A percentile compares a stretch with the other conserved stretches of the same genome.
Evolutionary conservation across 495 filamentous ascomycete genomes (phyloP).

Genomic region (Penicillium coffeae): DNA sequence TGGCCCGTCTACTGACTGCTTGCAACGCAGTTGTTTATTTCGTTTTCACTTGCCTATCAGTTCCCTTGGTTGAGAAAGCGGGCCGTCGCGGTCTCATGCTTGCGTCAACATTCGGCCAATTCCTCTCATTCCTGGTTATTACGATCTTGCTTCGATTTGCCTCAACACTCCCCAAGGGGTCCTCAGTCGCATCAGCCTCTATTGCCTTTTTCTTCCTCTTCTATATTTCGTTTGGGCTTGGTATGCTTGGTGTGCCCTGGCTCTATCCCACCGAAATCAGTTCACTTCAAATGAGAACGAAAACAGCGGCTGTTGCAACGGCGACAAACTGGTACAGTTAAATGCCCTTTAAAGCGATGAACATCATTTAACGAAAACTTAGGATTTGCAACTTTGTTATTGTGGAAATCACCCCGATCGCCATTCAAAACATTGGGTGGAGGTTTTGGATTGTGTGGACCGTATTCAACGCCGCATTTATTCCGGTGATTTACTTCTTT

Average conservation of each 20-base stretch:
- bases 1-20: slow-evolving; percentile 48
- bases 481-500: slow-evolving; percentile 59
- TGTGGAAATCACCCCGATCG: slow-evolving; percentile 58
- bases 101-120: slow-evolving; percentile 43
- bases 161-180: no score
- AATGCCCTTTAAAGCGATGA: no score
- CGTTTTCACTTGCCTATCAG: slow-evolving; percentile 42
- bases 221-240: slow-evolving; percentile 51
- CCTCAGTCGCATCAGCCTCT: no score
- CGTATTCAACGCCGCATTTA: slow-evolving; percentile 53
- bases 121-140: slow-evolving; percentile 51
- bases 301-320: slow-evolving; percentile 55
- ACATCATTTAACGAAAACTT: not conserved
- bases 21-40: slow-evolving; percentile 50
- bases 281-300: slow-evolving; percentile 52
- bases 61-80: slow-evolving; percentile 46
- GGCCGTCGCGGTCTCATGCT: slow-evolving; percentile 53
- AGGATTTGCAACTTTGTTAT: slow-evolving; percentile 57
- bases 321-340: slow-evolving; percentile 56
- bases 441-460: slow-evolving; percentile 60
- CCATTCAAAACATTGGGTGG: slow-evolving; percentile 48
- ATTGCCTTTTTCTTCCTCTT: slow-evolving; percentile 45
- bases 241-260: slow-evolving; percentile 55
- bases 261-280: slow-evolving; percentile 64
- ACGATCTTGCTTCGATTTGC: slow-evolving; percentile 43